A percentile compares a stretch with the other conserved stretches of the same genome.
Conservation (phyloP, 805 yeast genomes). For the Metschnikowia lochheadii region DNA sequence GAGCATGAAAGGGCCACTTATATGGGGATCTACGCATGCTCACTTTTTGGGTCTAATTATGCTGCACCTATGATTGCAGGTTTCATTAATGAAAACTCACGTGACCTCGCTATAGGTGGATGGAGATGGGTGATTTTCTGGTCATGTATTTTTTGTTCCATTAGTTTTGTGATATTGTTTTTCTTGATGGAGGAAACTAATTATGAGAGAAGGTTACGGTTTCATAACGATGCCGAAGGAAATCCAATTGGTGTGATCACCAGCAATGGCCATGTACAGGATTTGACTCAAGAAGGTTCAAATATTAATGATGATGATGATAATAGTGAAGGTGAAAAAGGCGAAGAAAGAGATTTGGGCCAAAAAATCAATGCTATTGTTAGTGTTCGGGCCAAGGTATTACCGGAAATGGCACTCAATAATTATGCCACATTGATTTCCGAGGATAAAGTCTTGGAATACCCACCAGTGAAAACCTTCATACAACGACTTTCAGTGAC, state of each 20-base stretch:
- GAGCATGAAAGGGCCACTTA: constrained; percentile 39
- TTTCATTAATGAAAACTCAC: constrained; percentile 15
- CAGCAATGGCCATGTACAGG: constrained; percentile 4
- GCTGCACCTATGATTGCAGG: constrained; percentile 18
- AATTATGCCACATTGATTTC: constrained; percentile 9
- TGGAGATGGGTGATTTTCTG: constrained; percentile 18
- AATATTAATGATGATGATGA: too few relatives aligned
- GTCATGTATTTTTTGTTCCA: constrained; percentile 10
- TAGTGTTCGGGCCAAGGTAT: constrained; percentile 1
- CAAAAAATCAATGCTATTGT: background rate
- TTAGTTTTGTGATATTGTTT: constrained; percentile 11
- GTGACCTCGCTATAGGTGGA: constrained; percentile 9
- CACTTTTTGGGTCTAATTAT: constrained; percentile 24
- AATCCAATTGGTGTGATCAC: constrained; percentile 11
- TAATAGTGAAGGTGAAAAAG: too few relatives aligned
- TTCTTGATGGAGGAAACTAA: constrained; percentile 18
- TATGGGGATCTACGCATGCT: constrained; percentile 16
- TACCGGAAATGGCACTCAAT: background rate
- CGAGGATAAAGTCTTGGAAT: constrained; percentile 3
- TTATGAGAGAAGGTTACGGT: constrained; percentile 13
- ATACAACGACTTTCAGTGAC: constrained; percentile 13
- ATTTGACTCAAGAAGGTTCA: too few relatives aligned
- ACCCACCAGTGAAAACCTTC: constrained; percentile 12
- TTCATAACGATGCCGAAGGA: constrained; percentile 7
- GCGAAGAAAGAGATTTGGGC: too few relatives aligned